These are phyloP conservation scores for Penicillium digitatum DNA, from an alignment of 2,329 filamentous ascomycete species.

Conservation along the genomic window DNA sequence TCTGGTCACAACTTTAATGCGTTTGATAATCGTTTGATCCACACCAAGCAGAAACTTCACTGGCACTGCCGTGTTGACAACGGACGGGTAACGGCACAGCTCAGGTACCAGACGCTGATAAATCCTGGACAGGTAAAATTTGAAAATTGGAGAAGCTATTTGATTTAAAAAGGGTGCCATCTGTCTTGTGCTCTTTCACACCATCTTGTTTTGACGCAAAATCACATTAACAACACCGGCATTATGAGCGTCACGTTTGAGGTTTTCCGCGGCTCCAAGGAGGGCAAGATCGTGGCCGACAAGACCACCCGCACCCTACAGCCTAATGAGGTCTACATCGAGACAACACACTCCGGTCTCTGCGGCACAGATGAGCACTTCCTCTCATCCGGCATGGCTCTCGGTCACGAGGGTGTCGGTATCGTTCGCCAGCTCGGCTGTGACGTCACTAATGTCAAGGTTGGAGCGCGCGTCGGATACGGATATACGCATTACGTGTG, in stretches of 20 bases:
- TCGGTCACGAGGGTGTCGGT: constrained; percentile 56
- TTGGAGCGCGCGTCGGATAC: constrained; percentile 39
- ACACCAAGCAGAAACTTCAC: constrained; percentile 1
- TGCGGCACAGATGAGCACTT: constrained; percentile 28
- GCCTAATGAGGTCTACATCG: constrained; percentile 24
- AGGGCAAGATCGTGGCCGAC: constrained; percentile 25
- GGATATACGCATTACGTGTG: constrained; percentile 36
- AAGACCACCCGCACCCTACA: constrained; percentile 24
- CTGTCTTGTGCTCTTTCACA: not conserved
- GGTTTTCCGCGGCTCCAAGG: constrained; percentile 27
- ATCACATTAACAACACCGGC: not conserved
- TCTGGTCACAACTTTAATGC: constrained; percentile 5
- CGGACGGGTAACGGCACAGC: not conserved
- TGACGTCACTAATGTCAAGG: constrained; percentile 46
- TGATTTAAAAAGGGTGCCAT: not conserved
- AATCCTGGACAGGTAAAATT: not conserved
- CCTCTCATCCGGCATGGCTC: constrained; percentile 24
- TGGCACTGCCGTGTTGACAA: not conserved
- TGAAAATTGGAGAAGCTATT: not conserved
- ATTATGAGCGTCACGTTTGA: constrained; percentile 26
- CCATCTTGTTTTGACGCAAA: not conserved
- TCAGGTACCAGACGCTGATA: not conserved
- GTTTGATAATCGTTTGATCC: not conserved
- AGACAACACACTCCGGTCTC: constrained; percentile 29
- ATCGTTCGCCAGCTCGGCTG: constrained; percentile 49